Base-by-base conservation (phyloP, 2,329 filamentous ascomycete species). In the Elsinoe fawcettii region DNA sequence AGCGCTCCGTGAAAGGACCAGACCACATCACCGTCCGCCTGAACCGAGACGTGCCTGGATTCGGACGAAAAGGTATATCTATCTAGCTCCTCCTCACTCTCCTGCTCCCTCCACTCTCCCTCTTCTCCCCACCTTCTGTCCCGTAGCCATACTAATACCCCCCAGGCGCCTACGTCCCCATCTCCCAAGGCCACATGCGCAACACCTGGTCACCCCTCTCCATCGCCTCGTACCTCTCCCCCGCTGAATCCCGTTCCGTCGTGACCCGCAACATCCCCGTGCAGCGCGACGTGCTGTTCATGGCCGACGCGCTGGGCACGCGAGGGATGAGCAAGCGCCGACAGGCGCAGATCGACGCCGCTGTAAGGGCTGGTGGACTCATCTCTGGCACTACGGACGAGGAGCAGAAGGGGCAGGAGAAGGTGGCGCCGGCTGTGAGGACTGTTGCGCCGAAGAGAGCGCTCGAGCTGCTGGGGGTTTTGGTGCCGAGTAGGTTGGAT, bases 161-260 rank as follows among this genome's bases (percentile, higher is more conserved):
- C 51, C 37, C 44, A 82, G 80, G 79, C 60, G 67, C 75, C 16
- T 74, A 81, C 59, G 70, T 82, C 18, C 75, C 78, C 30, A 71
- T 82, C 41, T 67, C 75, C n/a, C 67, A 71, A 14, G 76, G 79
- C 20, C 69, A 72, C 36, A 81, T 83, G 79, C 73, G 80, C 61
- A 81, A 80, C 64, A 67, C 69, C 56, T 80, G 75, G 75, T 81
- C 77, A 62, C 79, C 78, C 2, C 66, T 66, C 43, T 69, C 73
- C 58, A 69, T 75, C 60, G 80, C 80, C 60, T 73, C 77, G 65
- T 82, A 83, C 67, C 70, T 80, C 20, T 74, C 77, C 46, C 62
- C 66, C 34, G 65, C 67, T 37, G 74, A 78, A 60, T 59, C 76
- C 46, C 73, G 75, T 64, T 67, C 74, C 57, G 65, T 80, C 39